A percentile compares a stretch with the other conserved stretches of the same genome.
These are phyloP conservation scores for Chaetomidium leptoderma DNA, from an alignment of 495 filamentous ascomycete species.

Conservation along the genomic window DNA sequence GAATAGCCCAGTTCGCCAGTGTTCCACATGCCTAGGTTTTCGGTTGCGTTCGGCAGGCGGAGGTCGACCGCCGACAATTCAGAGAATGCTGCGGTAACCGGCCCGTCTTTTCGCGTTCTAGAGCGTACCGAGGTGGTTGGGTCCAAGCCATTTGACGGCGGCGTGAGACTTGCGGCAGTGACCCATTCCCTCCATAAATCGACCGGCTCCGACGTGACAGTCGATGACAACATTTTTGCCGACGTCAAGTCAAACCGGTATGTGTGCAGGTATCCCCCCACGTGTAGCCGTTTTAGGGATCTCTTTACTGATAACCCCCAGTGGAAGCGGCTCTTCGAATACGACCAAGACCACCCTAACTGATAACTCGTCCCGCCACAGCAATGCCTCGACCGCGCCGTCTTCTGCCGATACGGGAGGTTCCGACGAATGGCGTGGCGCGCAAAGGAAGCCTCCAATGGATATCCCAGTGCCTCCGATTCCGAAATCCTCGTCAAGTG, in stretches of 20 bases:
- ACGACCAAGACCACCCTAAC: conserved; percentile 57
- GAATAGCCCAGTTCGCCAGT: conserved; percentile 25
- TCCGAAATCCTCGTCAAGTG: conserved; percentile 45
- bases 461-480: conserved; percentile 57
- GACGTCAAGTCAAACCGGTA: conserved; percentile 53
- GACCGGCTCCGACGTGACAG: conserved; percentile 33
- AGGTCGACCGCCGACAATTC: conserved; percentile 48
- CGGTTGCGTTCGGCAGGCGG: conserved; percentile 48
- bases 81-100: conserved; percentile 42
- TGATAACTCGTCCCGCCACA: conserved; percentile 66
- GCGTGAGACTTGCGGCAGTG: conserved; percentile 30
- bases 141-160: conserved; percentile 43
- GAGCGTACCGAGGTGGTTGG: conserved; percentile 39
- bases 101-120: conserved; percentile 47
- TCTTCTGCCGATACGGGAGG: conserved; percentile 61
- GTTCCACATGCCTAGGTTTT: conserved; percentile 52
- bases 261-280: conserved; percentile 18
- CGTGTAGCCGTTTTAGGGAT: neutral
- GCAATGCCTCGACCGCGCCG: conserved; percentile 67
- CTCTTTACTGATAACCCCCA: conserved; percentile 31
- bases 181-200: conserved; percentile 29
- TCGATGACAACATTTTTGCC: conserved; percentile 55
- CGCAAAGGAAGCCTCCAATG: conserved; percentile 46
- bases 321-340: conserved; percentile 62
- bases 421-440: conserved; percentile 51